These are phyloP conservation scores for Phytopythium delawarense DNA, from an alignment of 352 stramenopile species.

Conservation along the genomic window DNA sequence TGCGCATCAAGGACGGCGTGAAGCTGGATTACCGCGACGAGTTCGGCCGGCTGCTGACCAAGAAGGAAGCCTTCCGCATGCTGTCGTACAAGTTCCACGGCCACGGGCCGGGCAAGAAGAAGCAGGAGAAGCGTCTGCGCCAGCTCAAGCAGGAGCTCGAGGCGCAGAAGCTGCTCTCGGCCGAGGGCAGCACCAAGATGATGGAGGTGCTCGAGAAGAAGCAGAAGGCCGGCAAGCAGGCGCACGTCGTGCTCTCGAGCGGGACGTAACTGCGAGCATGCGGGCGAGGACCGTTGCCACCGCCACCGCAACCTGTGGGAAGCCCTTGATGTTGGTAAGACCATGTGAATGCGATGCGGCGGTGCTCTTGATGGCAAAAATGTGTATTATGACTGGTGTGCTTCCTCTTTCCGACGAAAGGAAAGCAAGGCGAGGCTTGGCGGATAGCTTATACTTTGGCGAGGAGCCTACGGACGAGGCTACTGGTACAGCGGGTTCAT, in stretches of 20 bases:
- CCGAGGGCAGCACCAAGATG: constrained; percentile 76
- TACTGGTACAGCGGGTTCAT: constrained; percentile 62
- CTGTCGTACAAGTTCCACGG: constrained; percentile 99
- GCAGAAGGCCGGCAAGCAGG: constrained; percentile 76
- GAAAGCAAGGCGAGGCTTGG: background rate
- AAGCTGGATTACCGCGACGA: constrained; percentile 97
- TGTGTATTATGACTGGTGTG: background rate
- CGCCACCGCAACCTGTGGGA: background rate
- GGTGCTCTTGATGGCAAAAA: background rate
- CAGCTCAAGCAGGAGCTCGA: constrained; percentile 81
- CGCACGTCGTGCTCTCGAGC: constrained; percentile 78
- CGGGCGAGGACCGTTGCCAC: background rate
- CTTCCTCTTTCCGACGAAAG: background rate
- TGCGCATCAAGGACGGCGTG: constrained; percentile 81
- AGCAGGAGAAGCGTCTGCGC: constrained; percentile 94
- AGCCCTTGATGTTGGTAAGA: background rate
- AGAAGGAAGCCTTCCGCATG: constrained; percentile 97
- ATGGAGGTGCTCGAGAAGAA: constrained; percentile 86
- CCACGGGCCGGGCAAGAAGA: constrained; percentile 96
- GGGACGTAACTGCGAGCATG: constrained; percentile 26
- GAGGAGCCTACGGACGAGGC: background rate
- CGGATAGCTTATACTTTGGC: background rate
- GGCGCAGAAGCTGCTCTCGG: constrained; percentile 68
- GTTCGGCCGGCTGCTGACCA: constrained; percentile 93
- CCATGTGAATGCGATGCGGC: background rate